Conservation (phyloP, 495 filamentous ascomycete genomes). For the Hypomontagnella submonticulosa region DNA sequence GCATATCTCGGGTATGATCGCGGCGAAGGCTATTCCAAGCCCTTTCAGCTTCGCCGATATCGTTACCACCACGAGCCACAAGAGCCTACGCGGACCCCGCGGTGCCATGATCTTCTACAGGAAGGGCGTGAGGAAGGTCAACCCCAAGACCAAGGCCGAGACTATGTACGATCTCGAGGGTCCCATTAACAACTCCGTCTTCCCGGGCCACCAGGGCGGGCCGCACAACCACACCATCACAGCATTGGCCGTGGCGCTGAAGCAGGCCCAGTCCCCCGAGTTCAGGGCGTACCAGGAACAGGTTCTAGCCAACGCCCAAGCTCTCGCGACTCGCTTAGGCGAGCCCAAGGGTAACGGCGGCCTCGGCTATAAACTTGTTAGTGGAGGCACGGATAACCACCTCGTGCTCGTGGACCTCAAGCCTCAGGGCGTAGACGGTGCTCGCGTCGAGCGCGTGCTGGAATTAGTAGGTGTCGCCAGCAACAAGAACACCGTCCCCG, state of each 20-base stretch:
- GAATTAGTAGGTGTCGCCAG: conserved; percentile 94
- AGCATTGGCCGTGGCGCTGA: conserved; percentile 89
- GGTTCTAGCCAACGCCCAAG: conserved; percentile 87
- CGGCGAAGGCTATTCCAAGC: conserved; percentile 86
- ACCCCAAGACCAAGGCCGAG: conserved; percentile 84
- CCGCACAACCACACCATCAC: conserved; percentile 99
- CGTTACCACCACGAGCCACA: conserved; percentile 98
- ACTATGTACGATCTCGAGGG: conserved; percentile 91
- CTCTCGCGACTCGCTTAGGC: conserved; percentile 80
- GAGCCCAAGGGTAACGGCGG: conserved; percentile 76
- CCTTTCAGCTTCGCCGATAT: conserved; percentile 93
- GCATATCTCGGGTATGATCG: conserved; percentile 95
- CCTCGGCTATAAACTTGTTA: conserved; percentile 89
- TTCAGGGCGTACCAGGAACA: conserved; percentile 90
- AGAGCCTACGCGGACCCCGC: conserved; percentile 92
- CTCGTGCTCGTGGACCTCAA: conserved; percentile 95
- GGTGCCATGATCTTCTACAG: conserved; percentile 99
- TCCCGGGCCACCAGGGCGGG: conserved; percentile 98
- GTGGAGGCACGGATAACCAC: conserved; percentile 96
- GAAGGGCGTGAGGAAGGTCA: conserved; percentile 83
- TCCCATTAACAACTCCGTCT: conserved; percentile 95
- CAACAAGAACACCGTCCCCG: conserved; percentile 99
- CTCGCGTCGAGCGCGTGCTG: conserved; percentile 91
- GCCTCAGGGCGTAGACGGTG: conserved; percentile 88
- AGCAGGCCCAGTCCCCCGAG: conserved; percentile 89